phyloP scores from a whole-genome alignment of 805 yeast genomes.

The Tetrapisispora nanseiensis region DNA sequence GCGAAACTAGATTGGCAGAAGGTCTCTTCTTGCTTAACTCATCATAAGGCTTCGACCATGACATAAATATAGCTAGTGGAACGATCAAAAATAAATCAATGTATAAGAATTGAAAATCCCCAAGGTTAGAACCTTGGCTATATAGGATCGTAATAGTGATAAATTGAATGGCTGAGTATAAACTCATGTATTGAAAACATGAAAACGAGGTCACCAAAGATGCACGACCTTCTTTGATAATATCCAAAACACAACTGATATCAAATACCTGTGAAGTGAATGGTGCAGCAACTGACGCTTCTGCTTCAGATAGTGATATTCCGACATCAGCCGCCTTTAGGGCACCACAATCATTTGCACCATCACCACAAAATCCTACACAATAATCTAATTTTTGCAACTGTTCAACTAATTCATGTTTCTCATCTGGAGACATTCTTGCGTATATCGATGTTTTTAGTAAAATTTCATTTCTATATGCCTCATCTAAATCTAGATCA shows the following conservation, averaged over 20 bases:
- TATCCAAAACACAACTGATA: conserved; percentile 84
- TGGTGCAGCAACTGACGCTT: conserved; percentile 98
- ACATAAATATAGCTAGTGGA: conserved; percentile 94
- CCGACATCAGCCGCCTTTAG: conserved; percentile 97
- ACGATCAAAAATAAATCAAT: conserved; percentile 84
- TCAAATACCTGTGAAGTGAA: conserved; percentile 87
- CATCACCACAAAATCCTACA: conserved; percentile 97
- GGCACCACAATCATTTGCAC: conserved; percentile 99
- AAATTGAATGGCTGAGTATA: conserved; percentile 94
- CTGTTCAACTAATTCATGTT: conserved; percentile 87
- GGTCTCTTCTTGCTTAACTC: conserved; percentile 65
- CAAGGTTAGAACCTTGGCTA: conserved; percentile 82
- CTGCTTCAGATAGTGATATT: conserved; percentile 90
- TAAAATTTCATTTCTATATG: conserved; percentile 47
- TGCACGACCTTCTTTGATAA: conserved; percentile 90
- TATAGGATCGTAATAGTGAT: conserved; percentile 77
- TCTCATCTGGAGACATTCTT: conserved; percentile 98
- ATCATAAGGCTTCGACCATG: conserved; percentile 81
- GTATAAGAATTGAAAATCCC: conserved; percentile 93
- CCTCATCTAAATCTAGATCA: conserved; percentile 19
- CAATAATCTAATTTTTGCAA: conserved; percentile 79
- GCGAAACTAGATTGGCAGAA: conserved; percentile 85
- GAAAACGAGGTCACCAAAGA: conserved; percentile 91
- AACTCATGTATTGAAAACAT: conserved; percentile 95
- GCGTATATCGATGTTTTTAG: conserved; percentile 76